Evolutionary conservation across 441 rosid species (phyloP), one percentile per base, ranked within the genome.

Genomic region (Gossypium davidsonii): DNA sequence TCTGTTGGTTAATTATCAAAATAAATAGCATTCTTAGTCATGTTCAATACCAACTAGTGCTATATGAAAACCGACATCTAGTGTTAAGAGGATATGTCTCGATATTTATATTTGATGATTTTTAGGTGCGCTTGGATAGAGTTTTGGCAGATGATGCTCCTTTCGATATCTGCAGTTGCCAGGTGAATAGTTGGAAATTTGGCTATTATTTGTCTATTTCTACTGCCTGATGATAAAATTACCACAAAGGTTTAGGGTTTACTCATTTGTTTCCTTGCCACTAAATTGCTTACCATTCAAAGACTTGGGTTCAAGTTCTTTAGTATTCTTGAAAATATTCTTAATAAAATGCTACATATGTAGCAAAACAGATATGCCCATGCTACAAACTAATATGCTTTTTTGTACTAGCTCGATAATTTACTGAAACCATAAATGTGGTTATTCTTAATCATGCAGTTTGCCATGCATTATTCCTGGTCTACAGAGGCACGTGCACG

Each of bases 381-480:
- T 63, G 26, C 51, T 63, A 17, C 46, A 2, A n/a, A 62, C 25
- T 18, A 37, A 3, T 14, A 1, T 63, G 25, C 26, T 9, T 63
- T 37, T 63, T 37, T 1, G 2, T 56, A 1, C 23, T 42, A 37
- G 28, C 5, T 57, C 26, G 49, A 5, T 60, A 20, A 42, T 26
- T 42, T 23, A 31, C 57, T 70, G 25, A 14, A 57, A 63, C 15
- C 26, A 15, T 71, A 7, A n/a, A 18, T 48, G 31, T 31, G 67
- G 20, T 12, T 12, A 70, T 14, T 15, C 55, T 6, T 61, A 31
- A 44, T 73, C 64, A 53, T 84, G 83, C 88, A 95, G 97, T 93
- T 95, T 83, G 98, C 99, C 69, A 76, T 91, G 90, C 99, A 93
- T 76, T 93, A 93, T 79, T 95, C 99, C 44, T 95, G 98, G 95